Evolutionary conservation across 768 basidiomycete species (phyloP).

Genomic region (Kondoa malvinella): DNA sequence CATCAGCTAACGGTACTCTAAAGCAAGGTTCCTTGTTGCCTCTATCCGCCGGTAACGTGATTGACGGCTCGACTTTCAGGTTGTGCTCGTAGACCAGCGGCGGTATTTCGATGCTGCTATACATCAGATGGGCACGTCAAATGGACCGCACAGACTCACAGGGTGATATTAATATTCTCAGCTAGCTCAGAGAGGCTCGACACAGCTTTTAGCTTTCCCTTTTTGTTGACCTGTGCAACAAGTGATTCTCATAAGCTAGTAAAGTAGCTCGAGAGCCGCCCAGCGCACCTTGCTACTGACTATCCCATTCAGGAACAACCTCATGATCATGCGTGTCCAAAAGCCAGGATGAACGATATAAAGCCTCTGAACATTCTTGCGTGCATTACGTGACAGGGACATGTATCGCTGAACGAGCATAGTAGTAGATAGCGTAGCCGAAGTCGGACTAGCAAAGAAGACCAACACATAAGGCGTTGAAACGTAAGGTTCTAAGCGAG

Average conservation of each 20-base stretch:
- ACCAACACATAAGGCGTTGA: constrained; percentile 12
- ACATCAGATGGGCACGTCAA: constrained; percentile 7
- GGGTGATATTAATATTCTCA: constrained; percentile 10
- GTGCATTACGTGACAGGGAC: not conserved
- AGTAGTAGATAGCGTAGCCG: not conserved
- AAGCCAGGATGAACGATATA: constrained; percentile 16
- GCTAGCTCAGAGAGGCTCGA: constrained; percentile 10
- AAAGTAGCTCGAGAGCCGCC: not conserved
- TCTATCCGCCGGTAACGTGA: constrained; percentile 2
- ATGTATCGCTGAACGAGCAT: constrained; percentile 11
- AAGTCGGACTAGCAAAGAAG: constrained; percentile 11
- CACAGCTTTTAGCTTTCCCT: constrained; percentile 9
- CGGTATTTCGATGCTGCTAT: constrained; percentile 14
- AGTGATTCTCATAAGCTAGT: not conserved
- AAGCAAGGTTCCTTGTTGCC: not conserved
- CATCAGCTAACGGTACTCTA: not conserved
- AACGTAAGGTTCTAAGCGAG: constrained; percentile 9
- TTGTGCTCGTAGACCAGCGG: constrained; percentile 13
- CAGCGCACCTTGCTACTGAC: not conserved
- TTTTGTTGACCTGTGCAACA: constrained; percentile 11
- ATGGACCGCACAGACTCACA: constrained; percentile 6
- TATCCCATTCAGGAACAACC: constrained; percentile 16
- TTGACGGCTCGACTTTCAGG: constrained; percentile 1
- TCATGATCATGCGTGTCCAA: constrained; percentile 10
- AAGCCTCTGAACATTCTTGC: constrained; percentile 14